Conservation (phyloP, 129 eudicot species). For the Escallonia rubra region DNA sequence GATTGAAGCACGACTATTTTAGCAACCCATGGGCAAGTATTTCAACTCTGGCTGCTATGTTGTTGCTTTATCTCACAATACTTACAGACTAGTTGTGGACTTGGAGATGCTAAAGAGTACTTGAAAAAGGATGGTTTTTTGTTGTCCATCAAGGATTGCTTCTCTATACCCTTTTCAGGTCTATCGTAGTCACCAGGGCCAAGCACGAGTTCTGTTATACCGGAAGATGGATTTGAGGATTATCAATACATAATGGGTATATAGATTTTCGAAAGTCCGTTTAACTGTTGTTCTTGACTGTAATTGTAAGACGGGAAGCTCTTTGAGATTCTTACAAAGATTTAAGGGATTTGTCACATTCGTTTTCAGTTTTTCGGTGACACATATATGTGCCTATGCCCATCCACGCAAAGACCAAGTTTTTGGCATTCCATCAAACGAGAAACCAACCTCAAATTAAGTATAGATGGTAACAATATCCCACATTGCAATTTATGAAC, state of each 20-base stretch:
- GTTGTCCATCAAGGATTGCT: constrained; percentile 4
- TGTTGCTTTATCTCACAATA: constrained; percentile 24
- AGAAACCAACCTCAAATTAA: too few species aligned
- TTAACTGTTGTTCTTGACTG: too few species aligned
- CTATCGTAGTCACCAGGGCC: background rate
- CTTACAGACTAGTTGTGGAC: constrained; percentile 23
- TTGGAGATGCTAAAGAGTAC: constrained; percentile 3
- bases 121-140: constrained; percentile 5
- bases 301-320: too few species aligned
- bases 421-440: too few species aligned
- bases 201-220: background rate
- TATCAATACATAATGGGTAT: background rate
- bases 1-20: constrained; percentile 26
- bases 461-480: too few species aligned
- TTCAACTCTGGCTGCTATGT: constrained; percentile 20
- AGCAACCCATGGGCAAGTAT: constrained; percentile 29
- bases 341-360: too few species aligned
- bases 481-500: too few species aligned
- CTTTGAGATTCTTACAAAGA: too few species aligned
- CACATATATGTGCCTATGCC: too few species aligned
- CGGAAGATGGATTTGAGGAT: background rate
- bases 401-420: too few species aligned
- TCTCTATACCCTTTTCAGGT: background rate
- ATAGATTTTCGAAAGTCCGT: background rate
- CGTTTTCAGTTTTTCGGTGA: too few species aligned